Evolutionary conservation across 116 monocot genomes (phyloP).

Genomic region (Papilionanthe hybrid): DNA sequence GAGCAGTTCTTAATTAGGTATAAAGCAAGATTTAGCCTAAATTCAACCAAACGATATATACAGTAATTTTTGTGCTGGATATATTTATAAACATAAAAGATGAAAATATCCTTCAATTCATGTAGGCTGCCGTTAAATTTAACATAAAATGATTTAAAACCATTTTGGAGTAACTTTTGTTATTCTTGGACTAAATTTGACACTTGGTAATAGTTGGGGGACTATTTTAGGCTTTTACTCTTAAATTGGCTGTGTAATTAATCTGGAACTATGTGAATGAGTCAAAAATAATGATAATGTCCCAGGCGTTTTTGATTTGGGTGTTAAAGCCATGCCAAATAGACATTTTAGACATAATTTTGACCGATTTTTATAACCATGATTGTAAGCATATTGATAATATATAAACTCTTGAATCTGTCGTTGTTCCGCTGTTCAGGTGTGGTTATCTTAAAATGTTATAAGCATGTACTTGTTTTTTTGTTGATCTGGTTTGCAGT

Average conservation of each 20-base stretch:
- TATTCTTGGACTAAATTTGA: too few relatives aligned
- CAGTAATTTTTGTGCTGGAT: too few relatives aligned
- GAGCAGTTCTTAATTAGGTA: too few relatives aligned
- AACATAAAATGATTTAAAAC: too few relatives aligned
- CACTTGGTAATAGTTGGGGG: too few relatives aligned
- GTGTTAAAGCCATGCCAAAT: neutral
- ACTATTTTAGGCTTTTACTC: too few relatives aligned
- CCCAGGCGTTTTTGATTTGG: neutral
- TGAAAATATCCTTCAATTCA: too few relatives aligned
- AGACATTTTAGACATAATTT: neutral
- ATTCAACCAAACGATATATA: too few relatives aligned
- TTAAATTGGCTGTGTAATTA: neutral
- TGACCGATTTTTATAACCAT: neutral
- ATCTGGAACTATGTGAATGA: neutral
- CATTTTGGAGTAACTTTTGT: too few relatives aligned
- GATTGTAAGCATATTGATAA: neutral
- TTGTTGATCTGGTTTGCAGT: neutral
- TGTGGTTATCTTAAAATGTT: neutral
- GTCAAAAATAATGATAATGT: neutral
- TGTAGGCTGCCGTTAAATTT: too few relatives aligned
- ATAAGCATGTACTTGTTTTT: neutral
- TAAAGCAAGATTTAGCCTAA: too few relatives aligned
- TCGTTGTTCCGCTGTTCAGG: neutral
- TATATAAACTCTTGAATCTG: neutral
- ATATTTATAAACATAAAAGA: too few relatives aligned